Evolutionary conservation across 306 rosid genomes (phyloP), one percentile per base, ranked within the genome.

Genomic region (Cicer chorassanicum): DNA sequence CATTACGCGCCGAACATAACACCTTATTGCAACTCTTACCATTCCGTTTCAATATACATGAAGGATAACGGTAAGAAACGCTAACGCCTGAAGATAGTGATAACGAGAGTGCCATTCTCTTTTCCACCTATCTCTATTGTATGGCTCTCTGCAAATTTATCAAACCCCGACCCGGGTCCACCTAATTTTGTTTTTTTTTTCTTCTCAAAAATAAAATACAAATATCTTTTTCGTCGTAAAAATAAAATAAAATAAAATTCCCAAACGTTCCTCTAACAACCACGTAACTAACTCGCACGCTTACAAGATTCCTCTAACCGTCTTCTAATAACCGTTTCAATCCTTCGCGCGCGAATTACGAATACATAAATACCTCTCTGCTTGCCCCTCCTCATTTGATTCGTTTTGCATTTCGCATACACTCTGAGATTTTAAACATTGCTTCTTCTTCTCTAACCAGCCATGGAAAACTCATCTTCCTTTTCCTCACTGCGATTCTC

Each of bases 61-160:
- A 79, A 50, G 72, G 18, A 18, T 19, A 48, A 67, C 75, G 55
- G 65, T 66, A 62, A n/a, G 88, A 39, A 77, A 74, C 49, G 48
- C 74, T 45, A 44, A 89, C 75, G 56, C 84, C 44, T 19, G 90
- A 83, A 24, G 59, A 55, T 48, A 81, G 64, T 44, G 84, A 64
- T 43, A 59, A 48, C 2, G 77, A 56, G 80, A 77, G 78, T 9
- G 94, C 88, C 98, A 93, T 91, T 81, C 72, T 78, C 71, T 55
- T 41, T 48, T 65, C 59, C 9, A 34, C 76, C 76, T 78, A 74
- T 81, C 78, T 76, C 42, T 19, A 6, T 40, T 36, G 75, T 80
- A 60, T 67, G 82, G 85, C 68, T 81, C 48, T n/a, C 29, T 45
- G 7, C 29, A 76, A 84, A 79, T 82, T 67, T 55, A 70, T 59